These are phyloP conservation scores for Paracorniculantispora psalliotae DNA, from an alignment of 2,329 filamentous ascomycete genomes.

Conservation along the genomic window DNA sequence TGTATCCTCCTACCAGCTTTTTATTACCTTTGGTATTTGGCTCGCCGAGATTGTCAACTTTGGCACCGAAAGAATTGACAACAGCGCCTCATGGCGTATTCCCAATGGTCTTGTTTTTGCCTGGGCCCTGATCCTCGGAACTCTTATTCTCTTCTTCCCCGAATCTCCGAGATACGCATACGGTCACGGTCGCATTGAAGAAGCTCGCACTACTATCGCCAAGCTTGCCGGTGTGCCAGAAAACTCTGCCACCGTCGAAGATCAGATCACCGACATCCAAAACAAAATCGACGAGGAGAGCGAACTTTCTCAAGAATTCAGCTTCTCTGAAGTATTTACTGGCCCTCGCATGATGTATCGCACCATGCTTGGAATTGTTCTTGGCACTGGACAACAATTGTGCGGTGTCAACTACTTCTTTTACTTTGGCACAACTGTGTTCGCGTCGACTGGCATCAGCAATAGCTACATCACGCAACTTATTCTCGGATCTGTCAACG, in stretches of 20 bases:
- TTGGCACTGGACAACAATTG: slow-evolving; percentile 63
- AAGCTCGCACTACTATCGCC: slow-evolving; percentile 45
- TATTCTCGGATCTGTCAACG: slow-evolving; percentile 63
- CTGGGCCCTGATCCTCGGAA: slow-evolving; percentile 49
- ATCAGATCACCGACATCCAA: slow-evolving; percentile 48
- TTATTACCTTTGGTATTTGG: slow-evolving; percentile 65
- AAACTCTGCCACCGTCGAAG: slow-evolving; percentile 36
- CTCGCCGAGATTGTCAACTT: slow-evolving; percentile 55
- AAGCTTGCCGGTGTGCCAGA: slow-evolving; percentile 38
- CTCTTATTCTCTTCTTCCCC: slow-evolving; percentile 47
- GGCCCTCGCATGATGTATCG: slow-evolving; percentile 62
- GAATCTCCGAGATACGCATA: slow-evolving; percentile 51
- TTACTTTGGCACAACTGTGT: slow-evolving; percentile 62
- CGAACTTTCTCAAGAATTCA: slow-evolving; percentile 39
- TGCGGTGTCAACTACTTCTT: slow-evolving; percentile 67
- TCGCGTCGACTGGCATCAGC: slow-evolving; percentile 57
- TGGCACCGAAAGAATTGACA: slow-evolving; percentile 46
- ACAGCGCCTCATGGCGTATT: slow-evolving; percentile 56
- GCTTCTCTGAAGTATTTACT: slow-evolving; percentile 59
- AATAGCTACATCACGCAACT: slow-evolving; percentile 65
- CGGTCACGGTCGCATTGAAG: slow-evolving; percentile 40
- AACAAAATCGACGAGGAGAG: slow-evolving; percentile 46
- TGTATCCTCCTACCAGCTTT: slow-evolving; percentile 61
- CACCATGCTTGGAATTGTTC: slow-evolving; percentile 54
- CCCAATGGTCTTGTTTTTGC: slow-evolving; percentile 53